Evolutionary conservation across 345 rosid genomes (phyloP).

Genomic region (Gossypium herbaceum): DNA sequence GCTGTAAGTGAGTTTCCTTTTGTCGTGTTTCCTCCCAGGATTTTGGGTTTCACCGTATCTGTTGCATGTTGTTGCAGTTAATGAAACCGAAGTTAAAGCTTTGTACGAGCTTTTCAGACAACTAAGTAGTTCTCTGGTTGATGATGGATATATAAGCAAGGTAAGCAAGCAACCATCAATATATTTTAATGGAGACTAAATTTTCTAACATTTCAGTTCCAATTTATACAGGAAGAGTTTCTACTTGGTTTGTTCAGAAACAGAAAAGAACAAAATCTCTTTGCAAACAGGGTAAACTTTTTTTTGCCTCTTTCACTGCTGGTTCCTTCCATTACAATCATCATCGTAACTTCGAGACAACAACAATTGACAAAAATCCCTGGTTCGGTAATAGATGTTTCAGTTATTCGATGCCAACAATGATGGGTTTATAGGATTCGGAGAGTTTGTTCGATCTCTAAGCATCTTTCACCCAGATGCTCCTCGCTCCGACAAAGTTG

Average conservation of each 20-base stretch:
- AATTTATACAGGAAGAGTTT: slow-evolving; percentile 56
- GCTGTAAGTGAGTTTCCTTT: slow-evolving; percentile 45
- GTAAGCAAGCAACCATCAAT: slow-evolving; percentile 23
- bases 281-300: slow-evolving; percentile 36
- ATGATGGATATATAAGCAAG: slow-evolving; percentile 61
- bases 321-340: slow-evolving; percentile 8
- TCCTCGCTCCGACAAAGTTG: slow-evolving; percentile 45
- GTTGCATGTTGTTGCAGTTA: slow-evolving; percentile 38
- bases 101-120: slow-evolving; percentile 53
- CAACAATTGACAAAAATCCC: not conserved
- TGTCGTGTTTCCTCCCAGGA: not conserved
- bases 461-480: slow-evolving; percentile 70
- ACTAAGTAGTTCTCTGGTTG: slow-evolving; percentile 49
- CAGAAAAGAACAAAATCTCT: slow-evolving; percentile 45
- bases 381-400: slow-evolving; percentile 39
- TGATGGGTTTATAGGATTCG: slow-evolving; percentile 61
- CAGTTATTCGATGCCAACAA: slow-evolving; percentile 56
- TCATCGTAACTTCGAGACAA: not conserved
- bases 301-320: not conserved
- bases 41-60: not conserved
- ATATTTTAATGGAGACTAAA: not conserved
- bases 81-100: slow-evolving; percentile 49
- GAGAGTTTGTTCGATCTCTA: slow-evolving; percentile 64
- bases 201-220: not conserved
- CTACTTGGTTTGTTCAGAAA: slow-evolving; percentile 58